phyloP scores from a whole-genome alignment of 2,329 filamentous ascomycete genomes.

The Stemphylium lycopersici region DNA sequence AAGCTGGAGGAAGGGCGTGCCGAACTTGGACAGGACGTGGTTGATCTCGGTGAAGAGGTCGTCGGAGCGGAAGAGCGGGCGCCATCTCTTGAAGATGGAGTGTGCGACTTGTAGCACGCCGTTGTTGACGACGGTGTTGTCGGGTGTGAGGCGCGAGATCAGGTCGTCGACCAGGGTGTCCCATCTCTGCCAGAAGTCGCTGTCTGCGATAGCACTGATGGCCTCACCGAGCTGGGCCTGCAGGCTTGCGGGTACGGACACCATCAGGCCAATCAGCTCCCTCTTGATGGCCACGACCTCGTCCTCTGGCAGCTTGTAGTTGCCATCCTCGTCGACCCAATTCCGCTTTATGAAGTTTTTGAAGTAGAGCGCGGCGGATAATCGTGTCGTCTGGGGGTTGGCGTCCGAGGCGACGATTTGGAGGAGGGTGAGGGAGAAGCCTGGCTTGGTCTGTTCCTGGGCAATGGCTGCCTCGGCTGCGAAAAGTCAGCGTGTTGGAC shows the following conservation, averaged over 20 bases:
- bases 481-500: slow-evolving; percentile 23
- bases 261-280: slow-evolving; percentile 96
- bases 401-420: slow-evolving; percentile 83
- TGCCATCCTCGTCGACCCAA: slow-evolving; percentile 94
- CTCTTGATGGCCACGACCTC: slow-evolving; percentile 92
- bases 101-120: slow-evolving; percentile 97
- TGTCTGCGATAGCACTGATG: slow-evolving; percentile 96
- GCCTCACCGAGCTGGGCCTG: slow-evolving; percentile 95
- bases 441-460: slow-evolving; percentile 78
- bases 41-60: slow-evolving; percentile 94
- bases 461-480: slow-evolving; percentile 83
- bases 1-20: slow-evolving; percentile 79
- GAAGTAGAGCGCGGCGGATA: slow-evolving; percentile 91
- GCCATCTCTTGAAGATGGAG: slow-evolving; percentile 96
- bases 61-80: slow-evolving; percentile 90
- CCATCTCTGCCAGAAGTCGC: slow-evolving; percentile 96
- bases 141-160: slow-evolving; percentile 81
- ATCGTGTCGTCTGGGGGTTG: slow-evolving; percentile 76
- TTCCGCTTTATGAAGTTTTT: slow-evolving; percentile 97
- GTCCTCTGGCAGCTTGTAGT: slow-evolving; percentile 81
- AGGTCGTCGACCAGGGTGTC: slow-evolving; percentile 95
- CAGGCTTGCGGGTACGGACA: slow-evolving; percentile 82
- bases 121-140: slow-evolving; percentile 84
- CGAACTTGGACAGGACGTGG: slow-evolving; percentile 88
- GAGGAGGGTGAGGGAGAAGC: slow-evolving; percentile 84